These are phyloP conservation scores for Physcia stellaris DNA, from an alignment of 495 filamentous ascomycete species.

Conservation along the genomic window DNA sequence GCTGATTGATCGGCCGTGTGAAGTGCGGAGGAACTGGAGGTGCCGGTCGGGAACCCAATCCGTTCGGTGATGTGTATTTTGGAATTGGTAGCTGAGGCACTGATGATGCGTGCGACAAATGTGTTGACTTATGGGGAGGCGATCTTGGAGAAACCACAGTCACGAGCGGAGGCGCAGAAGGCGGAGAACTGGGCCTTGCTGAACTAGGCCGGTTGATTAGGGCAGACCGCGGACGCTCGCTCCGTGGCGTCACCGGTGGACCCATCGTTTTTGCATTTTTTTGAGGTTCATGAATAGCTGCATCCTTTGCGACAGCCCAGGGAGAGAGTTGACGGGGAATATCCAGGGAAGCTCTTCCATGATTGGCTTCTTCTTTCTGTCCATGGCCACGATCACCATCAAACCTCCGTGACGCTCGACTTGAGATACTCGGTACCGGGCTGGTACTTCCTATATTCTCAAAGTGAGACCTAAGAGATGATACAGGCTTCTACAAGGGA, in stretches of 20 bases:
- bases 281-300: constrained; percentile 3
- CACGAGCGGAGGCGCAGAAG: constrained; percentile 52
- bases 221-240: background rate
- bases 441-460: constrained; percentile 62
- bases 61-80: constrained; percentile 13
- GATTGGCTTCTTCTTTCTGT: too few species aligned
- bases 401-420: too few species aligned
- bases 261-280: background rate
- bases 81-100: constrained; percentile 12
- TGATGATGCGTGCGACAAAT: constrained; percentile 10
- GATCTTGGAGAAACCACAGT: constrained; percentile 63
- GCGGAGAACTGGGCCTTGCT: constrained; percentile 42
- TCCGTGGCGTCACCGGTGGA: constrained; percentile 2
- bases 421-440: constrained; percentile 24
- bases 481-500: constrained; percentile 70
- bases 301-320: constrained; percentile 26
- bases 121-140: constrained; percentile 39
- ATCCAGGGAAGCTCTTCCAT: constrained; percentile 39
- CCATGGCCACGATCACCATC: too few species aligned
- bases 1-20: too few species aligned
- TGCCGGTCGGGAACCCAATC: too few species aligned
- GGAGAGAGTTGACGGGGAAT: constrained; percentile 24
- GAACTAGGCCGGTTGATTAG: constrained; percentile 27
- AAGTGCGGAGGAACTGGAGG: too few species aligned
- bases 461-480: constrained; percentile 83